Evolutionary conservation across 148 eudicot species (phyloP), one percentile per base, ranked within the genome.

Genomic region (Drosera capensis): DNA sequence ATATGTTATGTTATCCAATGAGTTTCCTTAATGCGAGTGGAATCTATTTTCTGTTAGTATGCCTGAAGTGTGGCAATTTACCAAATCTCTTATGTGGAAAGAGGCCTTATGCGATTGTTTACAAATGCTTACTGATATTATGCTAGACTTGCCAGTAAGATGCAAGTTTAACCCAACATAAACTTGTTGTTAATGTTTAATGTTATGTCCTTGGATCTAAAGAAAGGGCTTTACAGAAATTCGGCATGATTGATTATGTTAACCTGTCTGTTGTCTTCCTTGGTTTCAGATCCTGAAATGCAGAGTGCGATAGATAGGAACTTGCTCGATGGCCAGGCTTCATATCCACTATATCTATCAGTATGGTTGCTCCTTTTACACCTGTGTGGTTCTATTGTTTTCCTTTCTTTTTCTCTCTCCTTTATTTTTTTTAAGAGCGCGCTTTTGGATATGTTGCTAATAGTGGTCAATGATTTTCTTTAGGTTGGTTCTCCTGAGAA

Each of bases 401-500:
- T 22, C 7, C 17, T 24, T 45, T 34, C 11, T 34, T 4, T 34
- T 15, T 5, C 38, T 34, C 13, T 34, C 14, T 0, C 13, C 6
- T 34, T 11, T 11, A 5, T 11, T 8, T 6, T 20, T 16, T 3
- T 31, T 46, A 14, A 12, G 20, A 8, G 0, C n/a, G 14, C 8
- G 8, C 30, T 31, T 23, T 20, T 13, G 30, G 23, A 15, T 5
- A 30, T 20, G 14, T 20, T 11, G 20, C 1, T 23, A 35, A 20
- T 30, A 22, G 9, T 21, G 35, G 6, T 30, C 21, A 30, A 23
- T 16, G 16, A 20, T n/a, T 18, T 22, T n/a, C 8, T 71, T 49
- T 77, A 82, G 96, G 55, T 68, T 20, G 65, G 75, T n/a, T 74
- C 38, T 57, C 76, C 71, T 63, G 79, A 73, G 60, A 69, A 72